Evolutionary conservation across 176 grass and related monocot genomes (phyloP).

Genomic region (Carex littledalei): DNA sequence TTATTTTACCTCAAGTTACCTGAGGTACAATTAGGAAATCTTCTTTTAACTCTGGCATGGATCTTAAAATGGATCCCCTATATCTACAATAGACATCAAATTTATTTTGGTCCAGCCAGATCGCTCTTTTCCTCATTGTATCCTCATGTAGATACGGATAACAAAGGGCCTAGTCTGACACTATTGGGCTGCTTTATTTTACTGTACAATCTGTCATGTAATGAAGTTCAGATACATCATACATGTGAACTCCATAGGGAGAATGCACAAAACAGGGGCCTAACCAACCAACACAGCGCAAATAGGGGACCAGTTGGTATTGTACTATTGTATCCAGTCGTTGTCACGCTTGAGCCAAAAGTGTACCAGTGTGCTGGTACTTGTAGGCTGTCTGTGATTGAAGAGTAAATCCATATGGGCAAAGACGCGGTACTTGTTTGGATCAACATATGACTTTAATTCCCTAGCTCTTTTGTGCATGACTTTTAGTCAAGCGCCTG

Average conservation of each 20-base stretch:
- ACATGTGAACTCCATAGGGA: slow-evolving; percentile 6
- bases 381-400: neutral
- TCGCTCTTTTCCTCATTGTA: no score
- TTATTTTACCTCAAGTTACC: neutral
- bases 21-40: no score
- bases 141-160: neutral
- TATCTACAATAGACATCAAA: no score
- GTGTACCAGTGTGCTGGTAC: neutral
- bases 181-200: neutral
- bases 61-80: no score
- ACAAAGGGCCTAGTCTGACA: neutral
- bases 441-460: neutral
- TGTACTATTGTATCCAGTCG: neutral
- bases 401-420: slow-evolving; percentile 16
- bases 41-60: no score
- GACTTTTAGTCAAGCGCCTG: neutral
- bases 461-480: neutral
- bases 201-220: neutral
- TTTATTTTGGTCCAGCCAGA: no score
- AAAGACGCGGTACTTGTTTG: slow-evolving; percentile 6
- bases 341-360: slow-evolving; percentile 18
- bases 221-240: neutral
- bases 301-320: neutral
- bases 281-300: neutral
- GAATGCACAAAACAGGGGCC: neutral